Evolutionary conservation across 164 flowering plant genomes (phyloP), one percentile per base, ranked within the genome.

Genomic region (Berberis vulgaris): DNA sequence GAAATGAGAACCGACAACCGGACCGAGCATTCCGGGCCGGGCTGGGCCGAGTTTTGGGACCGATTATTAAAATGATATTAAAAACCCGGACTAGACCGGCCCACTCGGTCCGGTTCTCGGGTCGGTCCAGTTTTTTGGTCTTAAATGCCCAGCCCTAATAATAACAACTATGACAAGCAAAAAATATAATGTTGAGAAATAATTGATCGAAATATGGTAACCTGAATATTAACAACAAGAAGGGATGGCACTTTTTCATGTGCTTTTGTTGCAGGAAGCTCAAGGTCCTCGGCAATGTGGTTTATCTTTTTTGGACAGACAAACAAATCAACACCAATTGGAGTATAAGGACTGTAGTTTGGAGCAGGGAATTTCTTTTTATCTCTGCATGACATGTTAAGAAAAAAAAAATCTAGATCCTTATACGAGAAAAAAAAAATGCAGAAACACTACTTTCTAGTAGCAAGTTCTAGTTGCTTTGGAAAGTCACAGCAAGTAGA

Each of bases 171-270:
- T 26, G 26, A 50, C 12, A 50, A 50, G 9, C 8, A 9, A 5
- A 50, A 50, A 50, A 50, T 10, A 8, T 5, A 0, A 50, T 2
- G 3, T 12, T 3, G n/a, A 52, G n/a, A 11, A 10, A 52, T 5
- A 46, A 7, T 11, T 3, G n/a, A 50, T 49, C 13, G 55, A 41
- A n/a, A 2, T 40, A 41, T 44, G 1, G 47, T 7, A 67, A 89
- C 99, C 97, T 91, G 98, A 62, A 95, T 91, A 72, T 95, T 95
- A 44, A 95, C 88, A 61, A 95, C 83, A 55, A 95, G 82, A 49
- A 95, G 86, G 26, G 89, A 70, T 11, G 97, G 98, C 40, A 83
- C 67, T 67, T 73, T 83, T 38, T 79, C 84, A 4, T 83, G 81
- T 47, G 74, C 67, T 76, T 78, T 91, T 50, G 83, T 60, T 59